phyloP scores from a whole-genome alignment of 352 stramenopile genomes.

The Pythium chondricola region DNA sequence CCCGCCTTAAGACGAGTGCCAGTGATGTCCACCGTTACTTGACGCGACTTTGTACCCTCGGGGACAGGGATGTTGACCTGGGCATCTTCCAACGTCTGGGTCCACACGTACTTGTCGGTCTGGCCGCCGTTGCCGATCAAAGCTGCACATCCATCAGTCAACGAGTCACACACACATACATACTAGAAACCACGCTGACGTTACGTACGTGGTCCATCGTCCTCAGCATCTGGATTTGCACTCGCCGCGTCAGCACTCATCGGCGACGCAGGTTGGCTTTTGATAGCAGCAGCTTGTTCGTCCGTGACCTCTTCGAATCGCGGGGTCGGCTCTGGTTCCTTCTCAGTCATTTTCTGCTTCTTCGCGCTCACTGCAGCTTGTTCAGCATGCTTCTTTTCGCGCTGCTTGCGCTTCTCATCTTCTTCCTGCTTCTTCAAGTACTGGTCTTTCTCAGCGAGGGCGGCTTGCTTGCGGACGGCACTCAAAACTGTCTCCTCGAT shows the following conservation, averaged over 20 bases:
- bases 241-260: too few relatives aligned
- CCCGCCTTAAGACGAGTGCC: constrained; percentile 89
- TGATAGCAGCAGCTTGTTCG: constrained; percentile 32
- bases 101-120: constrained; percentile 96
- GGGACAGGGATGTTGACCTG: constrained; percentile 91
- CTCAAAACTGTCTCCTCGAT: constrained; percentile 85
- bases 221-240: constrained; percentile 67
- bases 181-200: not conserved
- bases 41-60: constrained; percentile 88
- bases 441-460: constrained; percentile 77
- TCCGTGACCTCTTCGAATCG: constrained; percentile 83
- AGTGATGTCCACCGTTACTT: constrained; percentile 91
- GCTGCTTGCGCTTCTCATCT: constrained; percentile 57
- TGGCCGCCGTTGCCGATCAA: constrained; percentile 89
- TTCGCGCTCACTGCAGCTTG: constrained; percentile 35
- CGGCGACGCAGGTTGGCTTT: too few relatives aligned
- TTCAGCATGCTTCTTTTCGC: constrained; percentile 46
- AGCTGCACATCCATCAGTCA: constrained; percentile 36
- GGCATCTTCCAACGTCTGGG: constrained; percentile 96
- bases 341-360: constrained; percentile 46
- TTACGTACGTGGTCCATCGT: constrained; percentile 54
- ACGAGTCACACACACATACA: not conserved
- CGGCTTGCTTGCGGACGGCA: constrained; percentile 90
- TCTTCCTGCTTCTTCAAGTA: constrained; percentile 73
- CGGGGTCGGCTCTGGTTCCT: constrained; percentile 26